Conservation (phyloP, 2,329 filamentous ascomycete genomes). For the Chrysoporthe deuterocubensis region DNA sequence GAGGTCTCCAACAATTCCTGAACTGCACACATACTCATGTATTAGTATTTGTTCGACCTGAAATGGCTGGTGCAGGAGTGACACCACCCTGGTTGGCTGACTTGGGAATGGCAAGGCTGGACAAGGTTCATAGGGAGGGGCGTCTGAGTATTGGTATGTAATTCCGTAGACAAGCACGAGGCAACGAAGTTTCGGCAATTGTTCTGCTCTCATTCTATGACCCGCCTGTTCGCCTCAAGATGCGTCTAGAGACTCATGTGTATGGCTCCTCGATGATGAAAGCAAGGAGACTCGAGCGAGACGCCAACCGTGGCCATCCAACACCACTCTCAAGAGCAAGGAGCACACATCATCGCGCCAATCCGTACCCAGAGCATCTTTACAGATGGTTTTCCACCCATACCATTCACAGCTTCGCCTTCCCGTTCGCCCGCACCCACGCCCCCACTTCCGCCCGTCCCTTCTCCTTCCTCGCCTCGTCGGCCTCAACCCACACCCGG, state of each 20-base stretch:
- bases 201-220: not conserved
- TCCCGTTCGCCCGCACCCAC: constrained; percentile 50
- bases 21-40: not conserved
- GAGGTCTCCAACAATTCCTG: not conserved
- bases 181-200: not conserved
- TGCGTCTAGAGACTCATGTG: not conserved
- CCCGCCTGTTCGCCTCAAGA: not conserved
- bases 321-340: not conserved
- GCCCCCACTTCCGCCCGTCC: constrained; percentile 51
- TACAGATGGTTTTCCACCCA: not conserved
- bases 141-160: not conserved
- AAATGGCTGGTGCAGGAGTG: not conserved
- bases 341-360: not conserved
- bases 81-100: not conserved
- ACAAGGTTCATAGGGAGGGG: not conserved
- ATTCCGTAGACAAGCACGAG: constrained; percentile 4
- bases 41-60: not conserved
- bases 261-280: too few species aligned
- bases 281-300: not conserved
- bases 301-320: not conserved
- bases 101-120: constrained; percentile 1
- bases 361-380: not conserved
- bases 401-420: constrained; percentile 44
- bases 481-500: constrained; percentile 44
- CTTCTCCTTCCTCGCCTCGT: constrained; percentile 48